Evolutionary conservation across 192 early-diverging fungal genomes (phyloP).

Genomic region (Podila clonocystis): DNA sequence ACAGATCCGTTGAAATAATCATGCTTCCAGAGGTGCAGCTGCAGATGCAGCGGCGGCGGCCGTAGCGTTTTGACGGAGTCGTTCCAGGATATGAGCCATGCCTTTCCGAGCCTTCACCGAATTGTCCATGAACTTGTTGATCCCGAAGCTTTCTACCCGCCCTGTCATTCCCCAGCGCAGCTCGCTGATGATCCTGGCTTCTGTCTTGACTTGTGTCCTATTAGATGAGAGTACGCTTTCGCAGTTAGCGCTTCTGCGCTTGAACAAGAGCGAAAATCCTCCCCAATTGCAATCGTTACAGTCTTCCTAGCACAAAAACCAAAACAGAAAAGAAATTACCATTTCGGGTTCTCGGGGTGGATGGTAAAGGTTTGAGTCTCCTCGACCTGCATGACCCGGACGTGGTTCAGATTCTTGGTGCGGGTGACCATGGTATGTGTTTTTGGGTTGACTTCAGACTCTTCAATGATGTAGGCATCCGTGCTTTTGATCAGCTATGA

Average conservation of each 20-base stretch:
- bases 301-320: not conserved
- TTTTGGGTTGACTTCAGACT: conserved; percentile 83
- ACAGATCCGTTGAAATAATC: not conserved
- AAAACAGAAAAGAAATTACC: conserved; percentile 12
- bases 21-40: conserved; percentile 12
- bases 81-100: conserved; percentile 62
- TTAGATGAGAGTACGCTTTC: not conserved
- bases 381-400: conserved; percentile 91
- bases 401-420: conserved; percentile 93
- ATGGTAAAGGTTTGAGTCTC: conserved; percentile 83
- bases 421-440: conserved; percentile 81
- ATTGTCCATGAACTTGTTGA: conserved; percentile 86
- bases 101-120: conserved; percentile 66
- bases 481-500: conserved; percentile 79
- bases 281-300: not conserved
- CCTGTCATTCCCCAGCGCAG: conserved; percentile 87
- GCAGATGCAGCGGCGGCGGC: conserved; percentile 16
- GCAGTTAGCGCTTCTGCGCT: not conserved
- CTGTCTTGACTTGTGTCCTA: conserved; percentile 78
- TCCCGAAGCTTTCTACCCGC: conserved; percentile 89
- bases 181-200: conserved; percentile 89
- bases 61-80: conserved; percentile 55
- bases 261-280: not conserved
- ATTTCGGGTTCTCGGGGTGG: conserved; percentile 61
- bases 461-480: conserved; percentile 93